phyloP scores from a whole-genome alignment of 2,329 filamentous ascomycete genomes.

The Fusarium chlamydosporum region DNA sequence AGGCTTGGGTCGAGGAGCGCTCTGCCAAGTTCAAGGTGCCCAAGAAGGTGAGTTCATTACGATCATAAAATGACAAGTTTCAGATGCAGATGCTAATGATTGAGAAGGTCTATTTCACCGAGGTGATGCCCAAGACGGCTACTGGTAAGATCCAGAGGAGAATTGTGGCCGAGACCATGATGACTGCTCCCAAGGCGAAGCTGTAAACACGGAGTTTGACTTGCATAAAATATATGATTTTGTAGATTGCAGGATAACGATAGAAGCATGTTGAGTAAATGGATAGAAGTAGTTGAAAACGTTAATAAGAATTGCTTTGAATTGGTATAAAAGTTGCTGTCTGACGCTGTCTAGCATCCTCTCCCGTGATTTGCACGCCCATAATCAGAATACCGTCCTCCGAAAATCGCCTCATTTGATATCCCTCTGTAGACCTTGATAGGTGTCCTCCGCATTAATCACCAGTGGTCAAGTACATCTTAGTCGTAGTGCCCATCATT shows the following conservation, averaged over 20 bases:
- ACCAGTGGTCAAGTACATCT: background rate
- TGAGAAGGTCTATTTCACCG: constrained; percentile 80
- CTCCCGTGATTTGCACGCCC: background rate
- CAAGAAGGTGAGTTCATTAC: constrained; percentile 73
- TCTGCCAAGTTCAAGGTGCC: constrained; percentile 89
- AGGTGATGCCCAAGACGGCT: constrained; percentile 91
- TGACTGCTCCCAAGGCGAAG: constrained; percentile 71
- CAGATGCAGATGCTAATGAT: background rate
- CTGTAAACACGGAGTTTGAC: constrained; percentile 58
- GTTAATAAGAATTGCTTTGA: constrained; percentile 13
- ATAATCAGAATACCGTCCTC: background rate
- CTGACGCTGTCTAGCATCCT: constrained; percentile 22
- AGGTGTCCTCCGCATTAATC: constrained; percentile 35
- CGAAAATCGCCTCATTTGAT: constrained; percentile 4
- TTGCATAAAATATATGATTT: constrained; percentile 7
- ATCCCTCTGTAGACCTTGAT: background rate
- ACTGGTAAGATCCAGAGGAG: constrained; percentile 90
- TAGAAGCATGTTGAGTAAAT: constrained; percentile 1
- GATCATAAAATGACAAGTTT: too few relatives aligned
- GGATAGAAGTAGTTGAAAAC: constrained; percentile 28
- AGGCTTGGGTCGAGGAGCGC: constrained; percentile 76
- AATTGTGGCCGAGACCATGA: constrained; percentile 88
- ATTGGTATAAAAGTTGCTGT: constrained; percentile 27
- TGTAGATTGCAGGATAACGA: constrained; percentile 1
- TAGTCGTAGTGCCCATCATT: constrained; percentile 49